phyloP scores from a whole-genome alignment of 805 yeast species.

The Isabelozyma heimii region DNA sequence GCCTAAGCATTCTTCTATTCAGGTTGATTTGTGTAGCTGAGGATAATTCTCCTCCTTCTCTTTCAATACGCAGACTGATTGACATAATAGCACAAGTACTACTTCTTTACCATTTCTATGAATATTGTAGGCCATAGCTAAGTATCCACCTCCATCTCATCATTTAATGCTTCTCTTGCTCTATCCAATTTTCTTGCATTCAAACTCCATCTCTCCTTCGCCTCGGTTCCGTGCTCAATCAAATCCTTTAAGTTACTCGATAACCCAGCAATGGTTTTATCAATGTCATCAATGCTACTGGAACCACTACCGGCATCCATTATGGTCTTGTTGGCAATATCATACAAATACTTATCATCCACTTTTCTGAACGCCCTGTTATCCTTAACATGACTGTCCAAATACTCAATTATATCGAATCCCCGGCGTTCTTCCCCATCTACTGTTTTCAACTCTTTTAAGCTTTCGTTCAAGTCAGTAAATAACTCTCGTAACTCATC shows the following conservation, averaged over 20 bases:
- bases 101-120: neutral
- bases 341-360: conserved; percentile 19
- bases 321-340: conserved; percentile 17
- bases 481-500: conserved; percentile 15
- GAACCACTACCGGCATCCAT: conserved; percentile 12
- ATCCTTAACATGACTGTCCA: conserved; percentile 19
- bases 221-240: conserved; percentile 26
- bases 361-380: conserved; percentile 15
- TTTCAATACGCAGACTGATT: no score
- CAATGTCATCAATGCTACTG: conserved; percentile 28
- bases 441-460: conserved; percentile 12
- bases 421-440: conserved; percentile 8
- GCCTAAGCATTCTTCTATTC: no score
- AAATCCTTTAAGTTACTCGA: conserved; percentile 24
- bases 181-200: conserved; percentile 32
- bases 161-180: conserved; percentile 19
- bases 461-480: conserved; percentile 14
- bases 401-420: conserved; percentile 11
- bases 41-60: no score
- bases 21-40: no score
- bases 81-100: no score
- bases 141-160: neutral
- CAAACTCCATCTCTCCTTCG: conserved; percentile 32
- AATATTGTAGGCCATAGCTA: neutral
- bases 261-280: conserved; percentile 22